Evolutionary conservation across 2,329 filamentous ascomycete species (phyloP).

Genomic region (Hymenoscyphus fraxineus): DNA sequence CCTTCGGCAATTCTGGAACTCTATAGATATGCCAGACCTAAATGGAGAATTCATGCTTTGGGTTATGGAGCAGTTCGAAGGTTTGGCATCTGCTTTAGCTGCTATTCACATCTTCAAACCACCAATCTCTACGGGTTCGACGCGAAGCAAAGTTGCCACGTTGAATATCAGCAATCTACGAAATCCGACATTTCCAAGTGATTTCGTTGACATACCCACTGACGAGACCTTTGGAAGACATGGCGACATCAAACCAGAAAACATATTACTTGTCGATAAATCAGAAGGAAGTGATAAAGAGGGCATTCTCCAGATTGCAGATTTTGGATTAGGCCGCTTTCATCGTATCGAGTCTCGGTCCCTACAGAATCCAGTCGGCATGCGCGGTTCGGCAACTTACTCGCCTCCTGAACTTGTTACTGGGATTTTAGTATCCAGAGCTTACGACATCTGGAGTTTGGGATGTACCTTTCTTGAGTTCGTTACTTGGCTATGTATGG

Average conservation of each 20-base stretch:
- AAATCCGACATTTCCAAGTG: neutral
- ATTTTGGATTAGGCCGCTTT: constrained; percentile 36
- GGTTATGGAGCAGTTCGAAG: constrained; percentile 27
- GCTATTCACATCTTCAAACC: constrained; percentile 22
- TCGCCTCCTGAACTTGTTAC: constrained; percentile 36
- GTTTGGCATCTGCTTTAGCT: constrained; percentile 23
- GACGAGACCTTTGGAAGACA: constrained; percentile 32
- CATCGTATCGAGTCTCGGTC: constrained; percentile 32
- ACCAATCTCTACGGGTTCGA: neutral
- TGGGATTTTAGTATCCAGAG: constrained; percentile 10
- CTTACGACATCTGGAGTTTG: constrained; percentile 33
- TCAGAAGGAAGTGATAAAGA: neutral
- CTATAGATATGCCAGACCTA: neutral
- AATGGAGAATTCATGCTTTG: constrained; percentile 8
- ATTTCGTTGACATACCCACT: neutral
- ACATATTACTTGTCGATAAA: constrained; percentile 34
- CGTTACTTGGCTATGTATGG: neutral
- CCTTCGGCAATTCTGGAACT: constrained; percentile 28
- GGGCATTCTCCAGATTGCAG: constrained; percentile 33
- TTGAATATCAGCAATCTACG: neutral
- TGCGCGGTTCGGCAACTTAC: constrained; percentile 31
- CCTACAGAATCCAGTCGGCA: constrained; percentile 18
- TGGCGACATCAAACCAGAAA: constrained; percentile 39
- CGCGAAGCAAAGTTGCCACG: neutral
- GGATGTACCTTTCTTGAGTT: constrained; percentile 33